Evolutionary conservation across 257 asterid genomes (phyloP), one percentile per base, ranked within the genome.

Genomic region (Solanum lignicaule): DNA sequence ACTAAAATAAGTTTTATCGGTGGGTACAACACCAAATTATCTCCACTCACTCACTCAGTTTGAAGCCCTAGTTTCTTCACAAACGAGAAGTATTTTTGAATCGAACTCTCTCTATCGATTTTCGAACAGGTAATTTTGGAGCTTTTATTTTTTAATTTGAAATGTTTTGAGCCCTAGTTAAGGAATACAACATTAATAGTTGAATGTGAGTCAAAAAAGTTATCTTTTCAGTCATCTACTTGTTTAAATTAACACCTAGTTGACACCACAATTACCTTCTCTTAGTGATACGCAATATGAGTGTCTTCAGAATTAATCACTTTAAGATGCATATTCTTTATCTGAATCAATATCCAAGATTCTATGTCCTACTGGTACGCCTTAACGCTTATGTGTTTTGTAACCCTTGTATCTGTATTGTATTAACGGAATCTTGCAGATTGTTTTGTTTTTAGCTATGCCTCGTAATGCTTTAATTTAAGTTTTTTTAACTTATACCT

Each of bases 111-210:
- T 14, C 58, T 46, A 46, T 14, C 7, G 55, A 60, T 87, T 66
- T 86, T 35, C 65, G 66, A 89, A 87, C 89, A 89, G 1, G 96
- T 95, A 93, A 88, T 75, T 89, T 84, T 29, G 18, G 32, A 41
- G 39, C 9, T 27, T 79, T 15, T 41, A 5, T 79, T 5, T 16
- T 79, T 43, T 41, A 43, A 43, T 79, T 43, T 79, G 62, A 78
- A 2, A 13, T 14, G 15, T 14, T 15, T 33, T 78, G 62, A 78
- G 25, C 60, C 58, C 2, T 46, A 46, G 20, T 14, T 46, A 14
- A 43, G 7, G 20, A 46, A 14, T 46, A 78, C 35, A n/a, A 0
- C 8, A 23, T 38, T 38, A n/a, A 23, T 75, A 23, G 15, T 38
- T 48, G 20, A 16, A 15, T 48, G 8, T 48, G 21, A 15, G 58